These are phyloP conservation scores for Diaporthe helianthi DNA, from an alignment of 2,329 filamentous ascomycete species.

Conservation along the genomic window DNA sequence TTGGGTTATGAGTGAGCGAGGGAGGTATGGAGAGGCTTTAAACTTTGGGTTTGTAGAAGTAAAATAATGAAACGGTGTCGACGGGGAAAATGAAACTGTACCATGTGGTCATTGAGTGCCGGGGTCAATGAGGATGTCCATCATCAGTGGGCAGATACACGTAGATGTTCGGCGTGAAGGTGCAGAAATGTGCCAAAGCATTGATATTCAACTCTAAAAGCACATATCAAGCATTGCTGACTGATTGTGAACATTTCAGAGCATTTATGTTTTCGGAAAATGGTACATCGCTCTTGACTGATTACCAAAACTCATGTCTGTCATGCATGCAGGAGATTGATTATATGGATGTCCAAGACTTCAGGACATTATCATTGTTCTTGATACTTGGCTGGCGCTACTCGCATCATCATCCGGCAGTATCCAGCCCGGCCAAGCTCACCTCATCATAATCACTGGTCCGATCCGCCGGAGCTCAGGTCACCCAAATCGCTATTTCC, in stretches of 20 bases:
- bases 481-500: background rate
- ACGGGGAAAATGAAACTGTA: background rate
- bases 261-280: background rate
- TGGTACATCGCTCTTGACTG: background rate
- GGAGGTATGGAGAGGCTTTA: too few relatives aligned
- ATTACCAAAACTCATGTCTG: background rate
- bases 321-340: slow-evolving; percentile 1
- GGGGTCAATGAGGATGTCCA: background rate
- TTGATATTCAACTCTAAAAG: slow-evolving; percentile 16
- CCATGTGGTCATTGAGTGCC: background rate
- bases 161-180: background rate
- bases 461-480: background rate
- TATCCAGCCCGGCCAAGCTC: background rate
- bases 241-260: too few relatives aligned
- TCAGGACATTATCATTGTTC: background rate
- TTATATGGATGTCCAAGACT: background rate
- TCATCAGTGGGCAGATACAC: background rate
- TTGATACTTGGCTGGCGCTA: background rate
- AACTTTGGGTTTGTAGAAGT: too few relatives aligned
- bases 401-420: background rate
- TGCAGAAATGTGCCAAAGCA: background rate
- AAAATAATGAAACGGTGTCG: background rate
- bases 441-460: too few relatives aligned
- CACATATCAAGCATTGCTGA: background rate
- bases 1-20: slow-evolving; percentile 13